Evolutionary conservation across 305 asterid species (phyloP).

Genomic region (Withania somnifera): DNA sequence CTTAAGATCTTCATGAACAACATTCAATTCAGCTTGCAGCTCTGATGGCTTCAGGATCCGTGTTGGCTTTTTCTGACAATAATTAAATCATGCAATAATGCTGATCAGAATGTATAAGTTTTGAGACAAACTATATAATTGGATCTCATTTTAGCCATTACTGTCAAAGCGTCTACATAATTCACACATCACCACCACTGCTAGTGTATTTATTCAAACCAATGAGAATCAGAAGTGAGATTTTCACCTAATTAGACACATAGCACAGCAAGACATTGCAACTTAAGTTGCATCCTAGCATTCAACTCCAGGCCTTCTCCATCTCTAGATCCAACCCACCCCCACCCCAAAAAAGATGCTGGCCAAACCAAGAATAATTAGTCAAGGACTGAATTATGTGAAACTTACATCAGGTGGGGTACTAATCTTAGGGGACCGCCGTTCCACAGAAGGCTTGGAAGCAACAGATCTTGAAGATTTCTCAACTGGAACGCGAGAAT

Average conservation of each 20-base stretch:
- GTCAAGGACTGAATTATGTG: background rate
- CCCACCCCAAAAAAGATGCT: background rate
- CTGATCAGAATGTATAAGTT: slow-evolving; percentile 7
- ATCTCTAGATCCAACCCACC: background rate
- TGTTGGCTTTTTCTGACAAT: slow-evolving; percentile 53
- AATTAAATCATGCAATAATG: background rate
- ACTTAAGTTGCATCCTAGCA: background rate
- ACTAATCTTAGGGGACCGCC: slow-evolving; percentile 52
- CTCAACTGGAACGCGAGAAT: slow-evolving; percentile 49
- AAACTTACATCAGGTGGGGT: slow-evolving; percentile 77
- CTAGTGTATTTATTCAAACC: background rate
- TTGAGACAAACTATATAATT: slow-evolving; percentile 5
- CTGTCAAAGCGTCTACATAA: background rate
- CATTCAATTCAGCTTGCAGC: slow-evolving; percentile 52
- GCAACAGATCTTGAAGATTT: slow-evolving; percentile 61
- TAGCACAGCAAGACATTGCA: background rate
- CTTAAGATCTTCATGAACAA: slow-evolving; percentile 79
- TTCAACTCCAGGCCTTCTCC: background rate
- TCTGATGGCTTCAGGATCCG: slow-evolving; percentile 63
- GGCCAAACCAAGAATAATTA: background rate
- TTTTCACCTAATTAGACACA: background rate
- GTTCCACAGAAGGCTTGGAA: slow-evolving; percentile 50
- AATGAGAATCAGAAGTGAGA: background rate
- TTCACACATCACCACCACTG: background rate
- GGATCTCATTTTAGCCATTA: background rate